phyloP scores from a whole-genome alignment of 2,329 filamentous ascomycete genomes.

The Fusarium denticulatum region DNA sequence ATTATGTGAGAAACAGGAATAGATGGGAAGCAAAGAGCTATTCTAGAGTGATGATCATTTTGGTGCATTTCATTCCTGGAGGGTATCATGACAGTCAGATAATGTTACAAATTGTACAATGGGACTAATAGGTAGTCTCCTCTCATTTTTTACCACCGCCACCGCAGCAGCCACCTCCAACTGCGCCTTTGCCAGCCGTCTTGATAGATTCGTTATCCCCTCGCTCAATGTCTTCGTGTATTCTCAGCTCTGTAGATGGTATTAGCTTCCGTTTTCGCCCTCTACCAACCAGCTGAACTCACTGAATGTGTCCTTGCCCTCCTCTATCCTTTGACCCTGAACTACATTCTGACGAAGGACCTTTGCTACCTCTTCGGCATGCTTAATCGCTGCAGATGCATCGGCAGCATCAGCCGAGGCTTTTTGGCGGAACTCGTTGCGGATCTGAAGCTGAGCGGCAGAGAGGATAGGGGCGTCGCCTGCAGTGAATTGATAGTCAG shows the following conservation, averaged over 20 bases:
- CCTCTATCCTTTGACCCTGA: constrained; percentile 72
- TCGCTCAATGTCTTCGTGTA: constrained; percentile 90
- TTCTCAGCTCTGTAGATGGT: constrained; percentile 75
- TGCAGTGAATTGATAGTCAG: constrained; percentile 49
- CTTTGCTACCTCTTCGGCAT: constrained; percentile 84
- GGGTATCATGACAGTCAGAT: constrained; percentile 47
- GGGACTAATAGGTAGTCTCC: constrained; percentile 13
- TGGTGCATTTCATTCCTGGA: constrained; percentile 36
- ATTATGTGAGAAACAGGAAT: constrained; percentile 17
- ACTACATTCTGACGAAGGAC: constrained; percentile 88
- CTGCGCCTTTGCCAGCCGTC: constrained; percentile 57
- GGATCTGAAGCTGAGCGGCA: constrained; percentile 78
- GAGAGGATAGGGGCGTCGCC: constrained; percentile 75
- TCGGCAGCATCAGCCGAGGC: constrained; percentile 66
- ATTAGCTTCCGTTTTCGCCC: not conserved
- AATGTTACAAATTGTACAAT: constrained; percentile 46
- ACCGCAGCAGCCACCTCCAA: constrained; percentile 43
- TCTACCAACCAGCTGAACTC: not conserved
- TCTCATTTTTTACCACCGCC: constrained; percentile 47
- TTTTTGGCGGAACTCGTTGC: constrained; percentile 77
- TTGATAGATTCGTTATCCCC: constrained; percentile 95
- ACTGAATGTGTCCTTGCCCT: constrained; percentile 66
- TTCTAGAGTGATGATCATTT: constrained; percentile 33
- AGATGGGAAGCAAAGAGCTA: constrained; percentile 14
- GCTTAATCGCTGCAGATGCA: constrained; percentile 71